Percentiles rank a stretch among this genome's conserved stretches.
phyloP scores from a whole-genome alignment of 139 green algal species.

The Chlamydomonas incerta region DNA sequence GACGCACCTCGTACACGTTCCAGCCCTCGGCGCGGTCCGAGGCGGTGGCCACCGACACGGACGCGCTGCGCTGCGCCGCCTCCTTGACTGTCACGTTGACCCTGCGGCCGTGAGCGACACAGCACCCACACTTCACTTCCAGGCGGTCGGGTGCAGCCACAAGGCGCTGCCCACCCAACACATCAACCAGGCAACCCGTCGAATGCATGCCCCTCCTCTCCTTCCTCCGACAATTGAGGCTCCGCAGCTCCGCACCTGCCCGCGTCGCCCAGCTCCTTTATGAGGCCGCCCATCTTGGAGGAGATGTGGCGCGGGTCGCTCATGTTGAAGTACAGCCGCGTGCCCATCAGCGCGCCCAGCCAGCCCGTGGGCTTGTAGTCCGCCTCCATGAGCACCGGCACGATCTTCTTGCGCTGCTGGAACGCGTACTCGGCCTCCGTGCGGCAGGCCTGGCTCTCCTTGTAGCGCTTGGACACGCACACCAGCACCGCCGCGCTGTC shows the following conservation, averaged over 20 bases:
- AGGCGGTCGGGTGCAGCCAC: too few species aligned
- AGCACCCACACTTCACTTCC: too few species aligned
- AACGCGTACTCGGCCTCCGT: slow-evolving; percentile 71
- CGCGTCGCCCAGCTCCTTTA: slow-evolving; percentile 59
- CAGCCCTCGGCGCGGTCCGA: slow-evolving; percentile 33
- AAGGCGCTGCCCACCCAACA: too few species aligned
- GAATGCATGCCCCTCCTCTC: too few species aligned
- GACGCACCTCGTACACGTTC: slow-evolving; percentile 37
- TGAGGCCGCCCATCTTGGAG: slow-evolving; percentile 45
- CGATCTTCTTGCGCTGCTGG: slow-evolving; percentile 66
- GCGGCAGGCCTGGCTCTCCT: slow-evolving; percentile 67
- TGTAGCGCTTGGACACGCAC: slow-evolving; percentile 67
- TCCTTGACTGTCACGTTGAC: slow-evolving; percentile 2
- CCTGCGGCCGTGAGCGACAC: too few species aligned
- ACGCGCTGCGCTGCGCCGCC: neutral
- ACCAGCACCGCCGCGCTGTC: slow-evolving; percentile 60
- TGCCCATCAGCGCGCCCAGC: slow-evolving; percentile 69
- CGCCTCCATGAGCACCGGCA: slow-evolving; percentile 58
- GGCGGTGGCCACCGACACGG: neutral
- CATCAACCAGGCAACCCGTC: too few species aligned
- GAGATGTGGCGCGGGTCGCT: slow-evolving; percentile 44
- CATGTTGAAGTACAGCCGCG: slow-evolving; percentile 70
- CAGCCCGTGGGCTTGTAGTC: slow-evolving; percentile 67
- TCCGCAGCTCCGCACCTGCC: slow-evolving; percentile 30
- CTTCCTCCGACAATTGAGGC: too few species aligned